phyloP scores from a whole-genome alignment of 495 filamentous ascomycete species.

The Hypoxylon intermedium region DNA sequence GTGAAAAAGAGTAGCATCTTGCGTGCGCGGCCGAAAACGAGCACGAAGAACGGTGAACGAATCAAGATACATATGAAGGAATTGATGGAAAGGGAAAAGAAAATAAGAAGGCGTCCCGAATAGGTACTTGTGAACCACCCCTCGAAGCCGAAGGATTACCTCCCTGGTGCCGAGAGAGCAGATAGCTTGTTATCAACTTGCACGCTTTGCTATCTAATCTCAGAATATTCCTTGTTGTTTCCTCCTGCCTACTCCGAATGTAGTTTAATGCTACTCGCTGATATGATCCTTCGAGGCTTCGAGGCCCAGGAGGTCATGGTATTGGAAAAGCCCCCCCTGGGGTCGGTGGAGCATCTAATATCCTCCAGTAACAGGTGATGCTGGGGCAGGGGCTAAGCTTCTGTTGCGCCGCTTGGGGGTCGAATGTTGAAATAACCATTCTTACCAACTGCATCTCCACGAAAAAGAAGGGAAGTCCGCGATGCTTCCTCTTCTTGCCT shows the following conservation, averaged over 20 bases:
- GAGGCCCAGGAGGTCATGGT: no score
- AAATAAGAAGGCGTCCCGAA: neutral
- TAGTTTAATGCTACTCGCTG: neutral
- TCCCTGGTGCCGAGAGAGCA: neutral
- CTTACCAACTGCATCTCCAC: no score
- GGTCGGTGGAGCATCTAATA: neutral
- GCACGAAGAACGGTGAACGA: neutral
- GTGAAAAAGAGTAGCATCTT: neutral
- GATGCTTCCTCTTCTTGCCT: no score
- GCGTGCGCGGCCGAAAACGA: neutral
- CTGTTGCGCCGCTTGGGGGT: neutral
- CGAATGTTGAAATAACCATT: no score
- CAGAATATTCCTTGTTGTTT: neutral
- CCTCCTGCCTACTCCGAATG: neutral
- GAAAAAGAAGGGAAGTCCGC: no score
- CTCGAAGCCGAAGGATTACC: neutral
- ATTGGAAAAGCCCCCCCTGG: neutral
- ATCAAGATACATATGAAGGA: neutral
- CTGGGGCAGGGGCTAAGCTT: neutral
- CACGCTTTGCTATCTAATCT: neutral
- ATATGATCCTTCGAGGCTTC: neutral
- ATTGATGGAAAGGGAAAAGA: neutral
- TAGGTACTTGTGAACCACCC: neutral
- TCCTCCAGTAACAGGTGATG: neutral
- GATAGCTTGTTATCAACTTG: neutral